Evolutionary conservation across 208 protist species (phyloP), one percentile per base, ranked within the genome.

Genomic region (Trypanosoma melophagium): DNA sequence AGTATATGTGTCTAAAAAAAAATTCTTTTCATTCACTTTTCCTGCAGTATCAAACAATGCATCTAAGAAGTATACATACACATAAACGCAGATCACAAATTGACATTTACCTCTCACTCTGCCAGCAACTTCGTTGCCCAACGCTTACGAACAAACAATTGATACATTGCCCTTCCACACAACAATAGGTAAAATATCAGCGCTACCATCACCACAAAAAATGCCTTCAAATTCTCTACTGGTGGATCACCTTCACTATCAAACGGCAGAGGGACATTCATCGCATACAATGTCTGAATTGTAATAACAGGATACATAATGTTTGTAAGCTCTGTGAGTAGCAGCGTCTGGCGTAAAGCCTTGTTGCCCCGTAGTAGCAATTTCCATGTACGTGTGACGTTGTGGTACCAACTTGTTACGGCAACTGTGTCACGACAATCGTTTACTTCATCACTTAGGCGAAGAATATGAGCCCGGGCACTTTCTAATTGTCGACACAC

Each of bases 381-480:
- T 21, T 82, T 68, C 83, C 87, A 92, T 45, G 89, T 87, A 47
- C 84, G 74, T 12, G 83, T 80, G 7, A 92, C 77, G 57, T 95
- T 95, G 74, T 92, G 81, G 66, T 95, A 88, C 90, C 90, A 95
- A 69, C 91, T 93, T 7, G 85, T 86, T 44, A 92, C 64, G 21
- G 87, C 77, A 9, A 95, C 83, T 1, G 84, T 90, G 65, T 95
- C 90, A 24, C 87, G 86, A 62, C 82, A 88, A 71, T 95, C 87
- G 50, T 56, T 77, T 10, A 95, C 80, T 55, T 95, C 90, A 66
- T 85, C 66, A 66, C 87, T 80, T 12, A 92, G 69, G 54, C 82
- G 79, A 56, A 80, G 77, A 28, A 95, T 64, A 66, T 95, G 80
- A 10, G 83, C 72, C 62, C 81, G 77, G 21, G 76, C 76, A 61